A percentile compares a stretch with the other conserved stretches of the same genome.
Evolutionary conservation across 805 yeast species (phyloP).

Genomic region (Teunomyces panamensis): DNA sequence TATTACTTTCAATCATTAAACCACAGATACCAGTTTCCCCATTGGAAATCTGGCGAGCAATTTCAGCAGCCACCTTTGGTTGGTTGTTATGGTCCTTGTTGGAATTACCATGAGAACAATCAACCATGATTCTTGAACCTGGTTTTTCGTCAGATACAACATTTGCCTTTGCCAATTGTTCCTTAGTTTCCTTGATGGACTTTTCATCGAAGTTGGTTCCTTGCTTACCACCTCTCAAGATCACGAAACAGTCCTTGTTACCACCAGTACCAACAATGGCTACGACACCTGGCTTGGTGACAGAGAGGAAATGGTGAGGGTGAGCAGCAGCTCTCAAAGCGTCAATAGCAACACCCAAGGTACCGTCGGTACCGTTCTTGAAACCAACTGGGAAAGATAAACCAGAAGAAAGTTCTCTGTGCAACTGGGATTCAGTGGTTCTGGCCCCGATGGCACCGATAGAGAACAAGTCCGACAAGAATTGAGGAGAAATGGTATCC

Average conservation of each 20-base stretch:
- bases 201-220: conserved; percentile 87
- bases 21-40: conserved; percentile 85
- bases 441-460: conserved; percentile 99
- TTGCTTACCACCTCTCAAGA: conserved; percentile 91
- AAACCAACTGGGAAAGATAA: conserved; percentile 97
- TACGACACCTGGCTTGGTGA: conserved; percentile 93
- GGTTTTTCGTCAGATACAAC: conserved; percentile 48
- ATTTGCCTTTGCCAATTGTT: conserved; percentile 51
- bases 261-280: conserved; percentile 97
- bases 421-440: conserved; percentile 97
- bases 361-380: conserved; percentile 98
- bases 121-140: conserved; percentile 78
- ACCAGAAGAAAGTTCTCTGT: conserved; percentile 95
- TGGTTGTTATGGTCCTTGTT: conserved; percentile 88
- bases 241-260: conserved; percentile 84
- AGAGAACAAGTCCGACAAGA: conserved; percentile 86
- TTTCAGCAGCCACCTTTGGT: conserved; percentile 77
- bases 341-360: conserved; percentile 89
- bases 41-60: conserved; percentile 71
- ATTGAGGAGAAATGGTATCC: conserved; percentile 97
- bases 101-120: conserved; percentile 97
- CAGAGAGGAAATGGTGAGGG: conserved; percentile 92
- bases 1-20: conserved; percentile 93
- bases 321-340: conserved; percentile 90
- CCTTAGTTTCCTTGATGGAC: conserved; percentile 65